Percentiles rank a stretch among this genome's conserved stretches.
These are phyloP conservation scores for Leucoagaricus sp. DNA, from an alignment of 1,284 basidiomycete genomes.

Conservation along the genomic window DNA sequence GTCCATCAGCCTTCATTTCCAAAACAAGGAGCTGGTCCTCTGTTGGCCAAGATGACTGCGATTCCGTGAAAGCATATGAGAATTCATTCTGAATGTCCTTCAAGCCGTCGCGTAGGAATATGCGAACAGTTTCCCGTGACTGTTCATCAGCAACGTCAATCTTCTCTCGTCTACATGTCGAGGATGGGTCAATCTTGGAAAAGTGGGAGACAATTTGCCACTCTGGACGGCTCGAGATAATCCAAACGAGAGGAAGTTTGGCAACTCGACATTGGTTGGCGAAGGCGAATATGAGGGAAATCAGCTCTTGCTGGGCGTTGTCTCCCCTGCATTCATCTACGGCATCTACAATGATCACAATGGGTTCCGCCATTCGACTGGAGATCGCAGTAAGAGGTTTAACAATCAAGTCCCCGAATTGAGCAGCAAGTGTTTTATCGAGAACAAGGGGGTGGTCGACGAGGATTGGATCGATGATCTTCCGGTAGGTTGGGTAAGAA, in stretches of 20 bases:
- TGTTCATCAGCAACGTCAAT: neutral
- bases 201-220: neutral
- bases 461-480: neutral
- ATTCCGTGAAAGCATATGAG: neutral
- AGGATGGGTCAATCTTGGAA: neutral
- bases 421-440: neutral
- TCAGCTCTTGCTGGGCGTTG: neutral
- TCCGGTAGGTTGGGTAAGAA: neutral
- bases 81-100: neutral
- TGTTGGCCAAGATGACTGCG: neutral
- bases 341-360: constrained; percentile 3
- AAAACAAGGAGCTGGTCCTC: neutral
- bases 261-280: neutral
- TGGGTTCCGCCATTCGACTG: neutral
- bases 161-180: neutral
- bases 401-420: neutral
- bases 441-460: neutral
- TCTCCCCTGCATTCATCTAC: constrained; percentile 8
- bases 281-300: neutral
- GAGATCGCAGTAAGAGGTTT: neutral
- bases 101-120: neutral
- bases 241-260: neutral
- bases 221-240: constrained; percentile 10
- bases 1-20: neutral
- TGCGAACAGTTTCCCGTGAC: neutral